Conservation (phyloP, 257 asterid species). For the Leonotis leonurus region DNA sequence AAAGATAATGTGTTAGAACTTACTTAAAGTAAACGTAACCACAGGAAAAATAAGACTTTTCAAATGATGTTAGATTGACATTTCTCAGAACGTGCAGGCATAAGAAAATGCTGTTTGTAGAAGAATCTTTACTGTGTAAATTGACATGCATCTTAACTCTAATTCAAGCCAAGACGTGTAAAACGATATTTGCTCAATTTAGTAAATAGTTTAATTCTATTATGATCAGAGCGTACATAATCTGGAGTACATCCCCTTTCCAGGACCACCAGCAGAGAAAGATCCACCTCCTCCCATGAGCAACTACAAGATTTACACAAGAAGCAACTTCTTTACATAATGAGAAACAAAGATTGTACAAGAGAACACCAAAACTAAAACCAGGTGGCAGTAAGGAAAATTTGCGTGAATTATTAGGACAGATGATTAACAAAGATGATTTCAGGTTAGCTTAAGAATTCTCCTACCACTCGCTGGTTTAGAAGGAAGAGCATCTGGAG, state of each 20-base stretch:
- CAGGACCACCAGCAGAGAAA: slow-evolving; percentile 99
- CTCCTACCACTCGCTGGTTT: background rate
- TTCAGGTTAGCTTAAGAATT: background rate
- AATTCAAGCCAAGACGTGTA: background rate
- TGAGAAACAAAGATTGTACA: background rate
- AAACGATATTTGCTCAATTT: background rate
- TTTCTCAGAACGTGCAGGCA: background rate
- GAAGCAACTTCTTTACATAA: slow-evolving; percentile 12
- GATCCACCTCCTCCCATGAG: slow-evolving; percentile 99
- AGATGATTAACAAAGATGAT: background rate
- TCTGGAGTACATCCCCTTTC: slow-evolving; percentile 95
- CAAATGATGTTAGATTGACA: background rate
- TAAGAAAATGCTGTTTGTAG: background rate
- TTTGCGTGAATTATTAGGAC: background rate
- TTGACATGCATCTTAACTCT: background rate
- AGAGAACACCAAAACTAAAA: background rate
- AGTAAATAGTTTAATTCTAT: too few species aligned
- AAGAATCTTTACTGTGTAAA: background rate
- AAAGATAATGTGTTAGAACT: slow-evolving; percentile 8
- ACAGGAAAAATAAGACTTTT: background rate
- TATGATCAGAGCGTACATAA: slow-evolving; percentile 52
- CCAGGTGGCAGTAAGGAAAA: background rate
- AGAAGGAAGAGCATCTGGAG: background rate
- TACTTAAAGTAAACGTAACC: background rate
- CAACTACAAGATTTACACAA: slow-evolving; percentile 45